These are phyloP conservation scores for Fusarium sororula DNA, from an alignment of 2,329 filamentous ascomycete genomes.

Conservation along the genomic window DNA sequence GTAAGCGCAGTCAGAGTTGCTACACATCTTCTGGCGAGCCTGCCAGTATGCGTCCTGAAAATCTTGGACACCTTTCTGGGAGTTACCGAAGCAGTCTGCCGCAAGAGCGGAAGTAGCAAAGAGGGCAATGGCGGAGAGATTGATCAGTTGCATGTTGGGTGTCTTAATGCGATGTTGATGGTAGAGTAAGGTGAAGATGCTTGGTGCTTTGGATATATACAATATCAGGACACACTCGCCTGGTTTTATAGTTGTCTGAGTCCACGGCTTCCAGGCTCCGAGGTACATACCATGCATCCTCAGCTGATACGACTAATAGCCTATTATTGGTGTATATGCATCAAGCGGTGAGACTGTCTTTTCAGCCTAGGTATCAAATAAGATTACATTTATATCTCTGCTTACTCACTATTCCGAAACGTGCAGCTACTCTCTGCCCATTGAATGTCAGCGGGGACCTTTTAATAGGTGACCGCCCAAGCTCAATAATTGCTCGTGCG, in stretches of 20 bases:
- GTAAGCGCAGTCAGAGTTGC: not conserved
- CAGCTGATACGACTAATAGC: too few species aligned
- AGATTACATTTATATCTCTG: too few species aligned
- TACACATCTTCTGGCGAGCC: conserved; percentile 3
- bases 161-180: too few species aligned
- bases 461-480: fast-evolving
- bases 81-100: not conserved
- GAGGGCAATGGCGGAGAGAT: not conserved
- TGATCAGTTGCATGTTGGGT: not conserved
- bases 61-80: too few species aligned
- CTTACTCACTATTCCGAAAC: not conserved
- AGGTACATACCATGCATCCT: too few species aligned
- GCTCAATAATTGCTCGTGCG: not conserved
- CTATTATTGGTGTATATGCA: too few species aligned
- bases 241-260: not conserved
- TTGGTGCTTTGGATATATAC: not conserved
- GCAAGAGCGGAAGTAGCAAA: not conserved
- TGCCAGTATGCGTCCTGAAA: not conserved
- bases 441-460: not conserved
- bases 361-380: fast-evolving
- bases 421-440: not conserved
- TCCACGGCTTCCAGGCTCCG: too few species aligned
- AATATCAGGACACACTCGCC: fast-evolving
- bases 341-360: too few species aligned
- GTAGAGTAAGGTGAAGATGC: not conserved